Evolutionary conservation across 768 basidiomycete genomes (phyloP), one percentile per base, ranked within the genome.

Genomic region (Serendipita sp.): DNA sequence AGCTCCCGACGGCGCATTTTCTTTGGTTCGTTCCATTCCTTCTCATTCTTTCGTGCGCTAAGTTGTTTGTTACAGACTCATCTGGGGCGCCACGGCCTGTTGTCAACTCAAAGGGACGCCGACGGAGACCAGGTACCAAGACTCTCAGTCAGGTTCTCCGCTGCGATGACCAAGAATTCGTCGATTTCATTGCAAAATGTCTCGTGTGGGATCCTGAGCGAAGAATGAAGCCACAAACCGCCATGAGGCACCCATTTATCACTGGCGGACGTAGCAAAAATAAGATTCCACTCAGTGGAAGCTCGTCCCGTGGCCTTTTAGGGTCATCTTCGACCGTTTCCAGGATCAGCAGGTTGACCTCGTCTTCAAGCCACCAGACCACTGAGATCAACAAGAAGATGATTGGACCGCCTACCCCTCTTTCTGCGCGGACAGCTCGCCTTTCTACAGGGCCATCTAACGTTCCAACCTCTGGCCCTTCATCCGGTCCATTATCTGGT

Each of bases 161-260:
- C 65, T 90, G 87, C 71, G 90, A 93, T 66, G 96, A 98, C 71
- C 92, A 95, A 66, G 85, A 89, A 48, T 98, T 99, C 69, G 80
- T 99, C 65, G 96, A 99, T 76, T 99, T 99, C 73, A 88, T 98
- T 68, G 80, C 89, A 1, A 97, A 95, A 73, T 99, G 96, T 75
- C 79, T 99, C n/a, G 81, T 89, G 34, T 99, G 94, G 94, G 96
- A 99, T 76, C 96, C 96, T 7, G 95, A 98, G 70, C 83, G 90
- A 62, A 83, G 96, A 37, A 81, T 99, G 72, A 98, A 96, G 74
- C 95, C 95, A 3, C 88, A 92, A 69, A 82, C 88, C 8, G 95
- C 95, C 0, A 74, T 97, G 77, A 84, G 92, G 28, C 95, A 97
- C 75, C 88, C 89, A 10, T 97, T 92, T 76, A 80, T 96, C 66